phyloP scores from a whole-genome alignment of 2,329 filamentous ascomycete genomes.

The Nemania sp. region DNA sequence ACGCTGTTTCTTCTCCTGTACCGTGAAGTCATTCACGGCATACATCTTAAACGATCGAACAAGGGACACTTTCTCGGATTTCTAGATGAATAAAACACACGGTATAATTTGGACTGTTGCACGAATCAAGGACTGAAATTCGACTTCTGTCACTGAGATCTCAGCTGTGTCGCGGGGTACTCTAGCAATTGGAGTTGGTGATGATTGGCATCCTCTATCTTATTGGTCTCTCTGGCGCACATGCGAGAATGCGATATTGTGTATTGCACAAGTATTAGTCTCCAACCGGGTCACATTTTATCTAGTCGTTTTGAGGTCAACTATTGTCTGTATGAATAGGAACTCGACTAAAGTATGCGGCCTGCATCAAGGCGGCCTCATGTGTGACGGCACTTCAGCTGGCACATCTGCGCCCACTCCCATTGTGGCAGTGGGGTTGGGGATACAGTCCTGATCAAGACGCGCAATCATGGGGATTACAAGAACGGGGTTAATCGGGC shows the following conservation, averaged over 20 bases:
- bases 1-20: constrained; percentile 14
- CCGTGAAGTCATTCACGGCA: background rate
- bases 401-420: no score
- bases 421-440: no score
- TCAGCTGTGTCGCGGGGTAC: background rate
- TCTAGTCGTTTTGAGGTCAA: no score
- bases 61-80: no score
- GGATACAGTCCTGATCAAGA: no score
- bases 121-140: background rate
- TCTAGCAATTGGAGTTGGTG: background rate
- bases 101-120: no score
- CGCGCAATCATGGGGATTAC: no score
- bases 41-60: background rate
- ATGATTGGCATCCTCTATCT: background rate
- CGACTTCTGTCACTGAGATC: background rate
- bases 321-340: no score
- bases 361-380: no score
- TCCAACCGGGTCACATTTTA: background rate
- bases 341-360: no score
- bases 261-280: background rate
- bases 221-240: background rate
- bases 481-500: no score
- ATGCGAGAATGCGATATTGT: background rate
- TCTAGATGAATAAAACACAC: background rate
- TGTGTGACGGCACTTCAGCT: no score